A percentile compares a stretch with the other conserved stretches of the same genome.
Conservation (phyloP, 345 rosid genomes). For the Xanthoceras sorbifolium region DNA sequence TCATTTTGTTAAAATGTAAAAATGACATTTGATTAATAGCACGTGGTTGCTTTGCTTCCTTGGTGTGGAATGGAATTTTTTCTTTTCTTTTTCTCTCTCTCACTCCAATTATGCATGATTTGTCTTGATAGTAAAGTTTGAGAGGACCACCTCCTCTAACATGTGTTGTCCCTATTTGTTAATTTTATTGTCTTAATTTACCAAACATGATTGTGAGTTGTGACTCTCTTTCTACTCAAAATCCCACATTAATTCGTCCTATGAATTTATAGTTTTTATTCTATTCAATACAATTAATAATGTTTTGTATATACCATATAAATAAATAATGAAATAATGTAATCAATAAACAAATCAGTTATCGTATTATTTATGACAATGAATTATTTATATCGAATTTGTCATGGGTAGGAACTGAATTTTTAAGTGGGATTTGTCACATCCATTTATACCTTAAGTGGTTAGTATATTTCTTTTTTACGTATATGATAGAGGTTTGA, state of each 20-base stretch:
- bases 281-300: neutral
- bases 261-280: neutral
- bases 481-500: too few relatives aligned
- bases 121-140: neutral
- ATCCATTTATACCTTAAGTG: too few relatives aligned
- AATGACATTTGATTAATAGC: neutral
- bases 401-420: too few relatives aligned
- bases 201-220: neutral
- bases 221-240: neutral
- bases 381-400: too few relatives aligned
- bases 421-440: too few relatives aligned
- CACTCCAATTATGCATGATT: neutral
- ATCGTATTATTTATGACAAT: neutral
- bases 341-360: too few relatives aligned
- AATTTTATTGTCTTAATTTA: constrained; percentile 12
- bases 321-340: too few relatives aligned
- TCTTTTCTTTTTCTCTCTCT: neutral
- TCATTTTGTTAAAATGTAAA: neutral
- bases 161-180: neutral
- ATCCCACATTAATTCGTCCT: neutral
- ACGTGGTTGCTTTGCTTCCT: neutral
- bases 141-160: constrained; percentile 8
- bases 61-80: too few relatives aligned
- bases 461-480: too few relatives aligned
- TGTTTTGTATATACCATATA: too few relatives aligned